Percentiles rank a stretch among this genome's conserved stretches.
These are phyloP conservation scores for Irpex rosettiformis DNA, from an alignment of 1,284 basidiomycete species.

Conservation along the genomic window DNA sequence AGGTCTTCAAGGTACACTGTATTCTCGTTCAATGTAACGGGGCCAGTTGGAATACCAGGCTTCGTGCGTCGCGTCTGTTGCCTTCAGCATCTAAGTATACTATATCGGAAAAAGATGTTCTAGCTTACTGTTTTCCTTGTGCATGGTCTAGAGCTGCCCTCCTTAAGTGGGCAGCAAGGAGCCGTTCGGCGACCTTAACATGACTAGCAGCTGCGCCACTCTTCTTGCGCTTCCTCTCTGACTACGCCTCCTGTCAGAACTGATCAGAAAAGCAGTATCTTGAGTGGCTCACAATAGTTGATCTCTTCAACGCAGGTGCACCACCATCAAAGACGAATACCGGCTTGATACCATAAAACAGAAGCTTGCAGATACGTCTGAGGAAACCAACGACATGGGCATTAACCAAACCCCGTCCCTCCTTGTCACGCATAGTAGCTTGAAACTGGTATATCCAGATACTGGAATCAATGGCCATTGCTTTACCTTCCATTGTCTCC, in stretches of 20 bases:
- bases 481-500: slow-evolving; percentile 88
- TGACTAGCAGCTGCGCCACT: slow-evolving; percentile 83
- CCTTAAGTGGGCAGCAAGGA: slow-evolving; percentile 92
- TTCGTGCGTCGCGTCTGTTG: slow-evolving; percentile 34
- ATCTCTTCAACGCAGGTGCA: slow-evolving; percentile 83
- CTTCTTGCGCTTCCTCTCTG: slow-evolving; percentile 85
- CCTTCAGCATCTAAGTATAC: background rate
- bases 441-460: slow-evolving; percentile 99
- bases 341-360: slow-evolving; percentile 96
- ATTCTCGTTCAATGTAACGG: slow-evolving; percentile 56
- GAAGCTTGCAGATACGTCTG: slow-evolving; percentile 87
- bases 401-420: slow-evolving; percentile 87
- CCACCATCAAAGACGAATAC: slow-evolving; percentile 98
- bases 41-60: slow-evolving; percentile 36
- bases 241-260: slow-evolving; percentile 38
- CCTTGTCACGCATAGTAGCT: slow-evolving; percentile 98
- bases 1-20: slow-evolving; percentile 87
- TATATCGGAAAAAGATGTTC: background rate
- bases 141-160: slow-evolving; percentile 84
- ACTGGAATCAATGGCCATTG: slow-evolving; percentile 95
- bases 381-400: slow-evolving; percentile 96
- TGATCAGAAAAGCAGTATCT: background rate
- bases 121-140: slow-evolving; percentile 32
- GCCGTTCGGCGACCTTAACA: slow-evolving; percentile 82
- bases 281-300: slow-evolving; percentile 72